A percentile compares a stretch with the other conserved stretches of the same genome.
These are phyloP conservation scores for Capronia americana DNA, from an alignment of 2,329 filamentous ascomycete genomes.

Conservation along the genomic window DNA sequence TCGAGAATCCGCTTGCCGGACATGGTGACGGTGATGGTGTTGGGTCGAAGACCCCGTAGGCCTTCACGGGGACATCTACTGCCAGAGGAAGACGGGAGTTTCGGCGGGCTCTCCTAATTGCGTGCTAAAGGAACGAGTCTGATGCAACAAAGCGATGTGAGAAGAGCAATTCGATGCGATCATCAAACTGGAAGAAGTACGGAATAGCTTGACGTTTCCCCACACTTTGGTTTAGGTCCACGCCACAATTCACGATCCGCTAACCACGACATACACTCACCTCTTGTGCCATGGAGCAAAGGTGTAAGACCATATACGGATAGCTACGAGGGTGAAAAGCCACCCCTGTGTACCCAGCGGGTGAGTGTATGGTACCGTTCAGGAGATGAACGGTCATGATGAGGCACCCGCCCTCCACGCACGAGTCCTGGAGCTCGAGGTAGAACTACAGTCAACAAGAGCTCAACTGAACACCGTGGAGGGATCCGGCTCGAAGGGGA, in stretches of 20 bases:
- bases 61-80: not conserved
- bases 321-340: not conserved
- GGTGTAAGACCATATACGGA: not conserved
- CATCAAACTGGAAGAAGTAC: not conserved
- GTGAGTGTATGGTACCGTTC: not conserved
- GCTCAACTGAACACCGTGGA: constrained; percentile 39
- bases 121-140: not conserved
- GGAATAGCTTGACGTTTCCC: not conserved
- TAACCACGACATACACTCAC: not conserved
- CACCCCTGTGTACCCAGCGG: not conserved
- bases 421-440: constrained; percentile 55
- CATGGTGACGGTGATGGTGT: constrained; percentile 52
- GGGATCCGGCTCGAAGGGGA: constrained; percentile 16
- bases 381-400: constrained; percentile 7
- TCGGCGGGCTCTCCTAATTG: not conserved
- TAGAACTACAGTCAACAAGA: constrained; percentile 55
- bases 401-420: constrained; percentile 34
- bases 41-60: constrained; percentile 17
- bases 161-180: constrained; percentile 1
- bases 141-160: not conserved
- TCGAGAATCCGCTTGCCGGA: constrained; percentile 71
- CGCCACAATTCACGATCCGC: too few species aligned
- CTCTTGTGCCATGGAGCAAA: not conserved
- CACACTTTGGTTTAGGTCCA: not conserved
- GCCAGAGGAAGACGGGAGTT: not conserved